Evolutionary conservation across 78 protist genomes (phyloP), one percentile per base, ranked within the genome.

Genomic region (Mastigamoeba balamuthi): DNA sequence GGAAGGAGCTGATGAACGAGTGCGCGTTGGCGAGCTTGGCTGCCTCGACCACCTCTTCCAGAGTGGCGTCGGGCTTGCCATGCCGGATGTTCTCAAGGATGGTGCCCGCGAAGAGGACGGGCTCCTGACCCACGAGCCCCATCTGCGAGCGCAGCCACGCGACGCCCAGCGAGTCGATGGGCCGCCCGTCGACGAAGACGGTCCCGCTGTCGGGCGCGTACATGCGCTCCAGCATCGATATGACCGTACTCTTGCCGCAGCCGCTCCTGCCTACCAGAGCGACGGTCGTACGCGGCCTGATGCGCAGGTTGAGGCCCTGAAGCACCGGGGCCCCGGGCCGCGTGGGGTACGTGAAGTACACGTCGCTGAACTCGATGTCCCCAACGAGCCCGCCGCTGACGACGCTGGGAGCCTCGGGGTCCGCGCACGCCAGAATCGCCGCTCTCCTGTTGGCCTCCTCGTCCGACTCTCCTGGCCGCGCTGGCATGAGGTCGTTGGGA

Each of bases 21-120:
- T 94, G 96, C 3, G 95, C 94, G 75, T 93, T 92, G 7, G 98
- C 96, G 8, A 37, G 36, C 40, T 69, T 48, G 17, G 94, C 92
- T 69, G 94, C 93, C 6, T 72, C 84, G 64, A 66, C 85, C 43
- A 92, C 77, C 66, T 88, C 90, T 66, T 72, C 91, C 8, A 48
- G 66, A 4, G 91, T 71, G 1, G 89, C 92, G 35, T 68, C 75
- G 0, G 82, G 83, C 17, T 52, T 44, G 3, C 96, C 95, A 67
- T 90, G 88, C 43, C 66, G 41, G 37, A 95, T 85, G 74, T 95
- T 95, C 42, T 93, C 91, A 0, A 40, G 40, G 36, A 95, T 85
- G 0, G 94, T 48, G 25, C 78, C 85, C 1, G 77, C 64, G 48
- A 95, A 95, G 28, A 92, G 74, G 6, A 78, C 79, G 6, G 96